These are phyloP conservation scores for Rubia peregrina DNA, from an alignment of 305 asterid genomes.

Conservation along the genomic window DNA sequence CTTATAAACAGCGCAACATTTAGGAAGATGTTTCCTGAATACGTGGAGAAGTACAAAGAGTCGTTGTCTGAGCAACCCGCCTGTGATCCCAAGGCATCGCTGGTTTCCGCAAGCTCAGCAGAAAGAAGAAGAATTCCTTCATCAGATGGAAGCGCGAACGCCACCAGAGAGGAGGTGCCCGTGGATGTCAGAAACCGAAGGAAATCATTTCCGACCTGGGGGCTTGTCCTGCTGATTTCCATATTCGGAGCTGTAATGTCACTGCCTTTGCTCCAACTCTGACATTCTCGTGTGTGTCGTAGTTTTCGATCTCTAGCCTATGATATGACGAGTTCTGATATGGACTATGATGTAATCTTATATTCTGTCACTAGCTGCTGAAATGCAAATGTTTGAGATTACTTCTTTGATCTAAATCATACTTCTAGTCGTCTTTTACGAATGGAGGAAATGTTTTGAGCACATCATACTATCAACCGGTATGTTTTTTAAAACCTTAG, in stretches of 20 bases:
- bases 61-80: constrained; percentile 44
- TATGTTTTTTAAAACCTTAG: too few relatives aligned
- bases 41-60: constrained; percentile 76
- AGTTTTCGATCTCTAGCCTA: neutral
- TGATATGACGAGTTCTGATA: neutral
- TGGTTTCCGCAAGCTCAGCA: constrained; percentile 21
- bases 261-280: constrained; percentile 75
- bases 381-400: neutral
- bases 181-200: constrained; percentile 41
- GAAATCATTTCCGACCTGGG: constrained; percentile 66
- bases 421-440: too few relatives aligned
- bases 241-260: constrained; percentile 80
- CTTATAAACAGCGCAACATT: constrained; percentile 54
- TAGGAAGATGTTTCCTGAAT: constrained; percentile 83
- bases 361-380: neutral
- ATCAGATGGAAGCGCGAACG: constrained; percentile 37
- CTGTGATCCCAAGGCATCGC: constrained; percentile 32
- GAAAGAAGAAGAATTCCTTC: constrained; percentile 30
- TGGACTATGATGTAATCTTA: neutral
- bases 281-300: constrained; percentile 16
- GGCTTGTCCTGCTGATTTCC: constrained; percentile 49
- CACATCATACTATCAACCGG: too few relatives aligned
- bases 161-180: constrained; percentile 35
- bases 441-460: too few relatives aligned
- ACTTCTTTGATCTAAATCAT: neutral